Conservation (phyloP, 164 flowering plant genomes). For the Akebia trifoliata region DNA sequence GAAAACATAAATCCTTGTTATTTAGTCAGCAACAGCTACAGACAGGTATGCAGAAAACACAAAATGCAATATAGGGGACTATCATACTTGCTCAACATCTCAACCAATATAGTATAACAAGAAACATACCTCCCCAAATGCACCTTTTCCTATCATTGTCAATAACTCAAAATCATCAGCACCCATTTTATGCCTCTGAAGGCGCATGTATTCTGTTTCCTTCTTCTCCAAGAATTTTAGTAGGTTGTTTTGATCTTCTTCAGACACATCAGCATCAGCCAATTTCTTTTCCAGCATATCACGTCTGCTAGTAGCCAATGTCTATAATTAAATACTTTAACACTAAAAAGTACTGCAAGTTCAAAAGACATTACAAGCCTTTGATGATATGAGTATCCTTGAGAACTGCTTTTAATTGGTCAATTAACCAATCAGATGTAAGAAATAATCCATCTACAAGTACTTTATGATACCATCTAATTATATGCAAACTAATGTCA, state of each 20-base stretch:
- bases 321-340: neutral
- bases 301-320: constrained; percentile 48
- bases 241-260: constrained; percentile 82
- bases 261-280: constrained; percentile 90
- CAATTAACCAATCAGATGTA: neutral
- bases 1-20: no score
- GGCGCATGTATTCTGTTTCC: constrained; percentile 96
- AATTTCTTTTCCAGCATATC: constrained; percentile 71
- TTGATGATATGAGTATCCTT: neutral
- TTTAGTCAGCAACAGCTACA: no score
- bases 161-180: constrained; percentile 92
- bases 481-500: neutral
- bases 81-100: neutral
- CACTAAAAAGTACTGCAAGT: neutral
- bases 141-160: constrained; percentile 98
- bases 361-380: neutral
- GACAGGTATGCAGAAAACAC: neutral
- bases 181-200: constrained; percentile 95
- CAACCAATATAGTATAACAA: neutral
- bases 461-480: neutral
- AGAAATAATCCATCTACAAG: neutral
- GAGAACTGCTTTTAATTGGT: neutral
- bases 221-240: constrained; percentile 79
- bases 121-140: constrained; percentile 92
- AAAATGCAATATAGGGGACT: neutral